Base-by-base conservation (phyloP, 1,284 basidiomycete genomes). In the Ustilago lituana region DNA sequence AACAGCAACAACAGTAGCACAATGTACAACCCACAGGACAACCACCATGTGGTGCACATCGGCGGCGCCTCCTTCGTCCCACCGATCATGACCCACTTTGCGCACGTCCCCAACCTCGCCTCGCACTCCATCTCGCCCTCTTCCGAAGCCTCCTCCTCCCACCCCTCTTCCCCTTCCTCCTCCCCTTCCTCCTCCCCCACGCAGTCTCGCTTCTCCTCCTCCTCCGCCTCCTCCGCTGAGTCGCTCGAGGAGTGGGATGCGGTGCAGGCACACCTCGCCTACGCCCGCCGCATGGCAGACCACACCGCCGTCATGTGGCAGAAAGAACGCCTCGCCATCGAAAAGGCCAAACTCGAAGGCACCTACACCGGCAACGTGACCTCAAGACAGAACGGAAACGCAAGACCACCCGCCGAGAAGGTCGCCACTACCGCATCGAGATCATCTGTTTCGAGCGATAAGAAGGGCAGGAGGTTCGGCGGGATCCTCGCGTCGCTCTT, bases 291-390 rank as follows among this genome's bases (percentile, higher is more conserved):
- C 0, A 70, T 70, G 67, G 58, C 62, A 3, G 32, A 44, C 10
- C 62, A 70, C 51, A 70, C 67, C 3, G 53, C 67, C 0, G 4
- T 17, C 32, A 70, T 70, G 67, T 70, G 67, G 67, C 67, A 70
- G 53, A 49, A 43, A 24, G 62, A 70, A 46, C 46, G 67, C 10
- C 50, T 65, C 3, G 62, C 62, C 20, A 70, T 70, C 51, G 67
- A 70, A 50, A 65, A 65, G 39, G 53, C 67, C 10, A 70, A 70
- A 20, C 45, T 65, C 31, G 54, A 65, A 4, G 67, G 67, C 0
- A 70, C 67, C 12, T 70, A 63, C 44, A 65, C 58, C 6, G 67
- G 67, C 23, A 48, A 65, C 51, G 11, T 61, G 17, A 70, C 67
- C 1, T 49, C 43, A 0, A 15, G 67, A 5, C 58, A 65, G 12